phyloP scores from a whole-genome alignment of 2,329 filamentous ascomycete species.

The Drechslerella dactyloides region DNA sequence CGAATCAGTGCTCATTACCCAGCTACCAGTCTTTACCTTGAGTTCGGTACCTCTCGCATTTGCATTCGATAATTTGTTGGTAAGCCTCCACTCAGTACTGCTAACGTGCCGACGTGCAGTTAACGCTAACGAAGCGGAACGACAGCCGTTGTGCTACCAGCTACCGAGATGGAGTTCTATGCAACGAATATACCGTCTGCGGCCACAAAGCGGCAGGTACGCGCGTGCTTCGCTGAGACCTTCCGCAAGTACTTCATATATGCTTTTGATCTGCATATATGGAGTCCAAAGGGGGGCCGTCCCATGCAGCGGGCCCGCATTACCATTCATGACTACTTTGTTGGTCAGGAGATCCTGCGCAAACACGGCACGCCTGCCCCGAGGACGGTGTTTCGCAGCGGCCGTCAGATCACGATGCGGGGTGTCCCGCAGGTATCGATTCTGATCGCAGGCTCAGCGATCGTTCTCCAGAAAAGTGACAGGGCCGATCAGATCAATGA shows the following conservation, averaged over 20 bases:
- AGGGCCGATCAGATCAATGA: neutral
- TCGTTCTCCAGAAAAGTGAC: conserved; percentile 20
- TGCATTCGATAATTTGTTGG: too few species aligned
- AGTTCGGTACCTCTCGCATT: too few species aligned
- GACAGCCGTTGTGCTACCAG: neutral
- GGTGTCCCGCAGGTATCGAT: conserved; percentile 1
- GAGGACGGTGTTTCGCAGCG: neutral
- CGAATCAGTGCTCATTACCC: too few species aligned
- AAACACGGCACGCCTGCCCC: conserved; percentile 3
- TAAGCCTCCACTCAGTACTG: too few species aligned
- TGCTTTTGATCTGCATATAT: conserved; percentile 18
- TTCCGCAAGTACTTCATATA: conserved; percentile 42
- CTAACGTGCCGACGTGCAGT: too few species aligned
- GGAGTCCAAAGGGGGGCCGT: conserved; percentile 3
- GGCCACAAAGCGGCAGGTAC: conserved; percentile 13
- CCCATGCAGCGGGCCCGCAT: conserved; percentile 2
- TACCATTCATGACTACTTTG: conserved; percentile 15
- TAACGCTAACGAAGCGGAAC: too few species aligned
- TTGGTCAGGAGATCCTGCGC: conserved; percentile 33
- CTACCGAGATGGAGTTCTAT: conserved; percentile 39
- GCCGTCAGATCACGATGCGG: neutral
- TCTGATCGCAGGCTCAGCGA: conserved; percentile 14
- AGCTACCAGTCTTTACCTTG: too few species aligned
- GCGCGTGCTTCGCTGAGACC: neutral
- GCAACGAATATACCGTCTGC: conserved; percentile 23